Conservation (phyloP, 2,329 filamentous ascomycete species). For the Ophiocordyceps camponoti-saundersi region DNA sequence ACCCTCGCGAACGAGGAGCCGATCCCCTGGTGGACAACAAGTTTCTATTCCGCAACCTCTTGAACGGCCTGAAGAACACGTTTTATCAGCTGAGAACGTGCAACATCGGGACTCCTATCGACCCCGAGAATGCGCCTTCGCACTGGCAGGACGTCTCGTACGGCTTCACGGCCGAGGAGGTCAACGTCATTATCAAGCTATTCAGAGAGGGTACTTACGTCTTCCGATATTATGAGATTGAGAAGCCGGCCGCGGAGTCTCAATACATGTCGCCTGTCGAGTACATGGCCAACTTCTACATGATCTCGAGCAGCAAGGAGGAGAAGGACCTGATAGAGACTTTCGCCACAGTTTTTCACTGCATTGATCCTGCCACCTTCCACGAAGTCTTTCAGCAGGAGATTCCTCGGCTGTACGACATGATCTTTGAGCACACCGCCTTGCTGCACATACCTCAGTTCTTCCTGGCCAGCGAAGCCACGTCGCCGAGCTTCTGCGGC, state of each 20-base stretch:
- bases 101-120: conserved; percentile 58
- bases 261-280: conserved; percentile 72
- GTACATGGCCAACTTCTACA: conserved; percentile 87
- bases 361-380: conserved; percentile 94
- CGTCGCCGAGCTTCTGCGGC: conserved; percentile 90
- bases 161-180: conserved; percentile 93
- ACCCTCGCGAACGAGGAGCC: conserved; percentile 70
- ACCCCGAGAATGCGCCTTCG: conserved; percentile 59
- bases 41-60: conserved; percentile 89
- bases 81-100: conserved; percentile 90
- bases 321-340: conserved; percentile 96
- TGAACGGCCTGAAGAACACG: conserved; percentile 90
- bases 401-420: conserved; percentile 89
- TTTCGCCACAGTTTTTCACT: conserved; percentile 96
- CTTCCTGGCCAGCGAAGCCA: conserved; percentile 95
- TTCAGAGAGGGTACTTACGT: conserved; percentile 94
- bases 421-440: conserved; percentile 93
- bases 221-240: conserved; percentile 91
- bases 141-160: conserved; percentile 95
- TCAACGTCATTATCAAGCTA: conserved; percentile 87
- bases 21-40: conserved; percentile 95
- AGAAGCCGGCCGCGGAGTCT: conserved; percentile 56
- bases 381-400: conserved; percentile 97
- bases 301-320: conserved; percentile 84
- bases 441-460: conserved; percentile 94